A percentile compares a stretch with the other conserved stretches of the same genome.
Evolutionary conservation across 2,329 filamentous ascomycete species (phyloP).

Genomic region (Chrysoporthe austroafricana): DNA sequence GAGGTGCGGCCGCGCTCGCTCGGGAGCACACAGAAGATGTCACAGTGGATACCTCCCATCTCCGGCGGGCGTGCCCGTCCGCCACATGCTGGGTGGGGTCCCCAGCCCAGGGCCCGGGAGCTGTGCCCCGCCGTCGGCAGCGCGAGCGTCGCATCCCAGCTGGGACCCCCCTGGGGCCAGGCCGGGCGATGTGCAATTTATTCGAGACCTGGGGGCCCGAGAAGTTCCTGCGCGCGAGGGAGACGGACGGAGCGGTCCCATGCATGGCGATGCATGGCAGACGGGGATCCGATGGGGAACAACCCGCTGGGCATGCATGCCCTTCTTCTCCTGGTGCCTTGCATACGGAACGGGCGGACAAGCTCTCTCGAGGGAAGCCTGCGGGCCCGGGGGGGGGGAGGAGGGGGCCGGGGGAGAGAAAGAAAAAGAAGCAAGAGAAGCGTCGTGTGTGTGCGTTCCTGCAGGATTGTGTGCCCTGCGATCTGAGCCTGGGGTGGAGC

Average conservation of each 20-base stretch:
- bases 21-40: background rate
- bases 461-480: background rate
- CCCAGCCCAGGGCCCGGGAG: background rate
- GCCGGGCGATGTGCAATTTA: slow-evolving; percentile 16
- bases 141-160: slow-evolving; percentile 15
- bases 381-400: background rate
- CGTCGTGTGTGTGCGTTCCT: background rate
- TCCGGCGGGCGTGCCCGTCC: background rate
- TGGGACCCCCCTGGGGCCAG: background rate
- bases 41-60: background rate
- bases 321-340: background rate
- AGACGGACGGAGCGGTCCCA: background rate
- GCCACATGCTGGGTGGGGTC: background rate
- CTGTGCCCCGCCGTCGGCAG: slow-evolving; percentile 8
- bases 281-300: slow-evolving; percentile 15
- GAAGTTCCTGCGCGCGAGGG: slow-evolving; percentile 8
- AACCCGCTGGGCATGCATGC: background rate
- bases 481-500: slow-evolving; percentile 5
- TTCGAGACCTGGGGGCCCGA: slow-evolving; percentile 10
- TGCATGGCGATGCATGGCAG: slow-evolving; percentile 17
- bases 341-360: background rate
- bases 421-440: background rate
- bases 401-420: background rate
- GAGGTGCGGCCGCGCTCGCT: background rate
- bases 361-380: too few relatives aligned